These are phyloP conservation scores for Austroboletus eburneus DNA, from an alignment of 768 basidiomycete genomes.

Conservation along the genomic window DNA sequence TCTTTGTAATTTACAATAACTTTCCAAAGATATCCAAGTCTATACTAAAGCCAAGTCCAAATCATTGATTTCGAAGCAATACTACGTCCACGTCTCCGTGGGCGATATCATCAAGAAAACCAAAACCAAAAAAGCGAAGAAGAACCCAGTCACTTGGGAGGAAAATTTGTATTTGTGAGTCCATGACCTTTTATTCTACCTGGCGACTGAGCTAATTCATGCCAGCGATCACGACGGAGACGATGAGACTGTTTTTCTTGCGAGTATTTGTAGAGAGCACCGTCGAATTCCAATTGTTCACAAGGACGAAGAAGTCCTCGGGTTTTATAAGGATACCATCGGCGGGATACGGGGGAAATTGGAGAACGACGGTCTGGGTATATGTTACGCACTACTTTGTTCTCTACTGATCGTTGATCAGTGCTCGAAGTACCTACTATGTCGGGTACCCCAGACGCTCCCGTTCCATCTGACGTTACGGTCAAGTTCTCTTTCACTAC, in stretches of 20 bases:
- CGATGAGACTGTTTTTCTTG: constrained; percentile 10
- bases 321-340: constrained; percentile 7
- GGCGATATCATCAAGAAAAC: constrained; percentile 10
- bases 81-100: constrained; percentile 10
- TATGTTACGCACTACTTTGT: no score
- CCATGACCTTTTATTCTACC: not conserved
- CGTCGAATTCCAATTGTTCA: constrained; percentile 7
- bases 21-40: no score
- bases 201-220: not conserved
- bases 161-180: constrained; percentile 18
- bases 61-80: constrained; percentile 2
- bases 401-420: constrained; percentile 7
- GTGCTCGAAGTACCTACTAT: constrained; percentile 14
- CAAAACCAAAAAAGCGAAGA: constrained; percentile 9
- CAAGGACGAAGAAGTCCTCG: constrained; percentile 5
- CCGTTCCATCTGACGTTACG: constrained; percentile 1
- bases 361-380: constrained; percentile 11
- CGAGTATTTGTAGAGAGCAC: constrained; percentile 12
- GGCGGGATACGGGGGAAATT: constrained; percentile 7
- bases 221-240: constrained; percentile 9
- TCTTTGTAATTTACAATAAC: no score
- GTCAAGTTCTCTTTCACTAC: constrained; percentile 12
- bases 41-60: no score
- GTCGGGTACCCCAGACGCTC: not conserved
- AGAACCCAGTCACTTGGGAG: constrained; percentile 6